These are phyloP conservation scores for Capsella rubella DNA, from an alignment of 441 rosid genomes.

Conservation along the genomic window DNA sequence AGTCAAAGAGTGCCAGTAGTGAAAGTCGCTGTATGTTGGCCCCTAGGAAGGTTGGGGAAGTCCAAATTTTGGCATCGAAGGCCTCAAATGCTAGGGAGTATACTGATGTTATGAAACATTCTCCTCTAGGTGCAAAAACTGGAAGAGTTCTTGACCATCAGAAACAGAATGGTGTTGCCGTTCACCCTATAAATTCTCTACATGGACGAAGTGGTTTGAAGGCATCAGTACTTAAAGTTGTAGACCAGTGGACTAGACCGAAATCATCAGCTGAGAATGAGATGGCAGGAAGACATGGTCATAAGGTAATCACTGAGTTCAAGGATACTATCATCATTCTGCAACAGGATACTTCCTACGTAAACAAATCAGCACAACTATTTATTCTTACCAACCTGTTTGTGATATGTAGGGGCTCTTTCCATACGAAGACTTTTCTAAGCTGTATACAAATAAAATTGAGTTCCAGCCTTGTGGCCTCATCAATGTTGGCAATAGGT, in stretches of 20 bases:
- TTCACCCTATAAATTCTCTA: slow-evolving; percentile 44
- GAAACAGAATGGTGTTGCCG: slow-evolving; percentile 44
- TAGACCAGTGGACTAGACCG: slow-evolving; percentile 77
- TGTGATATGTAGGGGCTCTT: slow-evolving; percentile 68
- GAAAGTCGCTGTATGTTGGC: slow-evolving; percentile 25
- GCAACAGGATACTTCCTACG: slow-evolving; percentile 6
- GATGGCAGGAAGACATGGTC: slow-evolving; percentile 59
- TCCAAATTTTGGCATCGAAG: slow-evolving; percentile 44
- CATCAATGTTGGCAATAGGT: slow-evolving; percentile 94
- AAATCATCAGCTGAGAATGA: slow-evolving; percentile 53
- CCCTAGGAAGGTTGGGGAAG: slow-evolving; percentile 48
- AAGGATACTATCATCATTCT: slow-evolving; percentile 15
- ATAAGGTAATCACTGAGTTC: slow-evolving; percentile 62
- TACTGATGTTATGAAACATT: slow-evolving; percentile 41
- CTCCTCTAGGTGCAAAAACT: slow-evolving; percentile 49
- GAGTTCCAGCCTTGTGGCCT: slow-evolving; percentile 89
- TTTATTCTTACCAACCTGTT: slow-evolving; percentile 28
- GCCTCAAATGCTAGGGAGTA: slow-evolving; percentile 45
- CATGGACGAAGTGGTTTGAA: slow-evolving; percentile 62
- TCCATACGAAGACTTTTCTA: slow-evolving; percentile 75
- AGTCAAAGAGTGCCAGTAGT: slow-evolving; percentile 39
- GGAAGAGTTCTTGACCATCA: slow-evolving; percentile 50
- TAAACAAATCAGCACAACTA: slow-evolving; percentile 19
- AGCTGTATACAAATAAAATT: slow-evolving; percentile 69
- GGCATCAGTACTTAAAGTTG: slow-evolving; percentile 70